Evolutionary conservation across 148 eudicot species (phyloP), one percentile per base, ranked within the genome.

Genomic region (Pharnaceum exiguum): DNA sequence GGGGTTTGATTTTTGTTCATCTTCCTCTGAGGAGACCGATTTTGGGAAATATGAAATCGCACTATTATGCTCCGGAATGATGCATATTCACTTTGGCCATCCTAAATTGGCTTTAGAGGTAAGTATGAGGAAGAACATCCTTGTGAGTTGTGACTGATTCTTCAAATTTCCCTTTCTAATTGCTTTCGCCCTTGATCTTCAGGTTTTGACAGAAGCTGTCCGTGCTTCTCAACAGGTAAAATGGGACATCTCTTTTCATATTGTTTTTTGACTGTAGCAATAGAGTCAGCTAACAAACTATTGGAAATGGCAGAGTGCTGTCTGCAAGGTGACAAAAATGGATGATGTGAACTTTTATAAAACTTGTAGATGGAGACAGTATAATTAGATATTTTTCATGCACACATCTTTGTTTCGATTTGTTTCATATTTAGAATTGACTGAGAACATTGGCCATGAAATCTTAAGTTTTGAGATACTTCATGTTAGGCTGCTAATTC

Each of bases 1-100:
- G 77, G 96, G 99, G 32, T 75, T 69, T 71, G 95, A 93, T 73
- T 59, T 67, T 64, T 77, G 56, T 51, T 75, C 93, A 8, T 62
- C 82, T 26, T 73, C 82, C 48, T 65, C 80, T 55, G 75, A 80
- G 69, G 68, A 62, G 60, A 77, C 56, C 53, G 55, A 37, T 70
- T 66, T 43, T 23, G 99, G 91, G 51, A 85, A 91, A 79, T 83
- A 89, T 56, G 96, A 93, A 74, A 69, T 78, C 60, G 99, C 96
- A 66, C 70, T 89, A 64, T 67, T 93, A 60, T 93, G 89, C 73
- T 72, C 85, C 48, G 99, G 99, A 50, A 83, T 93, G 89, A 84
- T 86, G 91, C 99, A 93, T 75, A 83, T 88, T 72, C 96, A 93
- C 64, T 82, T 93, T 75, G 99, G 99, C 47, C 95, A 93, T 71